Percentiles rank a stretch among this genome's conserved stretches.
These are phyloP conservation scores for Monoraphidium neglectum DNA, from an alignment of 139 green algal genomes.

Conservation along the genomic window DNA sequence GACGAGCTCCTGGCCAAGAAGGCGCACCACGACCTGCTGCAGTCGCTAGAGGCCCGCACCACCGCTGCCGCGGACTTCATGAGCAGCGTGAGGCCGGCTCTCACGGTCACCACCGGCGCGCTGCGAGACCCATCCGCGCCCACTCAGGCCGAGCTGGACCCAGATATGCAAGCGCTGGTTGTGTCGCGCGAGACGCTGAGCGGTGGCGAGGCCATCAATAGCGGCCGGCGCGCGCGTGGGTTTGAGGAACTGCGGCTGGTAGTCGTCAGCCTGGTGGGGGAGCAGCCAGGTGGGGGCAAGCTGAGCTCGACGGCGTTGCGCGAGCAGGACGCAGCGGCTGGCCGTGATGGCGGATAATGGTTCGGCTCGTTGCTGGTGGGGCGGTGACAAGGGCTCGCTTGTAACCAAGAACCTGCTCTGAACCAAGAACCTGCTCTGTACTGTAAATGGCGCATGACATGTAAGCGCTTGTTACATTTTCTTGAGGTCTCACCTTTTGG, in stretches of 20 bases:
- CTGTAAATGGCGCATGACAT: too few relatives aligned
- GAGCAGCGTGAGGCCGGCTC: slow-evolving; percentile 42
- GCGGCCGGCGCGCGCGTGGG: slow-evolving; percentile 43
- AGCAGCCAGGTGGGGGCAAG: slow-evolving; percentile 35
- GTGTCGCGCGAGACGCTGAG: slow-evolving; percentile 85
- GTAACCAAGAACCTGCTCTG: too few relatives aligned
- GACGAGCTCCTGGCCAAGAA: slow-evolving; percentile 82
- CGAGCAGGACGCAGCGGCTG: slow-evolving; percentile 29
- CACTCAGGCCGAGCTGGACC: slow-evolving; percentile 69
- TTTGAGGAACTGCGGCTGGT: slow-evolving; percentile 68
- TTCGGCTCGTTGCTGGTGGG: too few relatives aligned
- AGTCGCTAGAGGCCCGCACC: slow-evolving; percentile 64
- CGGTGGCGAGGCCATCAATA: slow-evolving; percentile 78
- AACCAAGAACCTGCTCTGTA: too few relatives aligned
- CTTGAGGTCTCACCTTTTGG: too few relatives aligned
- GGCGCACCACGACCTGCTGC: slow-evolving; percentile 66
- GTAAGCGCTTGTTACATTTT: too few relatives aligned
- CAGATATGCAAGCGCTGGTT: slow-evolving; percentile 80
- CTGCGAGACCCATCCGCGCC: slow-evolving; percentile 77
- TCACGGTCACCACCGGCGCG: slow-evolving; percentile 53
- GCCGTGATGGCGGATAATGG: not conserved
- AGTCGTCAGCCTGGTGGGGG: slow-evolving; percentile 70
- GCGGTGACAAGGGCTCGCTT: too few relatives aligned
- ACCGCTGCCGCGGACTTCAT: slow-evolving; percentile 64
- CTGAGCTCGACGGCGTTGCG: slow-evolving; percentile 71